A percentile compares a stretch with the other conserved stretches of the same genome.
Conservation (phyloP, 2,329 filamentous ascomycete genomes). For the Botrytis elliptica region DNA sequence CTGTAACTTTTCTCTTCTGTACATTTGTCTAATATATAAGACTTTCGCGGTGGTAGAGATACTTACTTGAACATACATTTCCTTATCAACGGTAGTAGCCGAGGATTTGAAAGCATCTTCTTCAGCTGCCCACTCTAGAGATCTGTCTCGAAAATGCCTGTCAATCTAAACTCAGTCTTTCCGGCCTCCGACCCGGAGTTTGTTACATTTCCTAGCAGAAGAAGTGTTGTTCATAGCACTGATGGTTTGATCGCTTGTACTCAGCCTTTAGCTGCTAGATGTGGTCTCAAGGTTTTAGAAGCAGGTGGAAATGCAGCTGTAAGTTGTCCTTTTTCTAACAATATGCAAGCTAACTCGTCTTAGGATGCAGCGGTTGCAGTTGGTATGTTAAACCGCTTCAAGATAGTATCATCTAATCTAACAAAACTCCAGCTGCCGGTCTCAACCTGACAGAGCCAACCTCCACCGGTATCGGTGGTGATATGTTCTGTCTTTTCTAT, state of each 20-base stretch:
- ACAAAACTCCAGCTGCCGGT: constrained; percentile 65
- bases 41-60: background rate
- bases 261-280: constrained; percentile 85
- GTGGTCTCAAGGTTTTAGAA: constrained; percentile 79
- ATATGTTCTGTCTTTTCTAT: constrained; percentile 56
- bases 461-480: constrained; percentile 92
- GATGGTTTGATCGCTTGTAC: constrained; percentile 88
- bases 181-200: constrained; percentile 45
- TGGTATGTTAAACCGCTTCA: constrained; percentile 50
- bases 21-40: background rate
- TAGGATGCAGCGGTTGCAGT: constrained; percentile 96
- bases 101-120: background rate
- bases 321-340: constrained; percentile 41
- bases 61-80: background rate
- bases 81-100: background rate
- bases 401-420: constrained; percentile 6
- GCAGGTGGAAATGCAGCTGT: constrained; percentile 92
- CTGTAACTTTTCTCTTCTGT: background rate
- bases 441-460: constrained; percentile 92
- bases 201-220: constrained; percentile 69
- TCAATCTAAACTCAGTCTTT: constrained; percentile 39
- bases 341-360: constrained; percentile 16
- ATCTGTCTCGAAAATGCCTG: constrained; percentile 33
- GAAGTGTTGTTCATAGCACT: constrained; percentile 91
- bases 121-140: background rate